Evolutionary conservation across 140 eudicot genomes (phyloP).

Genomic region (Ambrosia hybrid): DNA sequence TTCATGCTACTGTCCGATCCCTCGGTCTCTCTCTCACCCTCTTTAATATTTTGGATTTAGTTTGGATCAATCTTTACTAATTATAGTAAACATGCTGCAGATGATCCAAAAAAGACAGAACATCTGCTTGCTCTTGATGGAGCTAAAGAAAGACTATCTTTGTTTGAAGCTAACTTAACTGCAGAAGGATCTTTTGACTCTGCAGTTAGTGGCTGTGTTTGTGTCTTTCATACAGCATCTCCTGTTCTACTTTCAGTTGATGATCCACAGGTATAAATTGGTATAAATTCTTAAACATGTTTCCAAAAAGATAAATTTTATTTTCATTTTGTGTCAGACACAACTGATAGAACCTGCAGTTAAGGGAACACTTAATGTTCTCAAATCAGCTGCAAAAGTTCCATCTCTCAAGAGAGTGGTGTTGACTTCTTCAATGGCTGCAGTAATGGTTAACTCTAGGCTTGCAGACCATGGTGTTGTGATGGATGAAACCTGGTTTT

Average conservation of each 20-base stretch:
- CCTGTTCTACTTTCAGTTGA: slow-evolving; percentile 29
- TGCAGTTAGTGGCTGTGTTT: slow-evolving; percentile 5
- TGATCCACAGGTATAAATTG: slow-evolving; percentile 21
- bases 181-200: slow-evolving; percentile 19
- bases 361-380: slow-evolving; percentile 52
- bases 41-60: too few relatives aligned
- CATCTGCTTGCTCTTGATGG: too few relatives aligned
- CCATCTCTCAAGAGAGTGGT: slow-evolving; percentile 42
- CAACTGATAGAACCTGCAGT: slow-evolving; percentile 51
- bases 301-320: too few relatives aligned
- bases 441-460: slow-evolving; percentile 13
- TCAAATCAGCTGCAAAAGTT: slow-evolving; percentile 40
- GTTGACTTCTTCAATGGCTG: slow-evolving; percentile 45
- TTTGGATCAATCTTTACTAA: too few relatives aligned
- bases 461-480: slow-evolving; percentile 30
- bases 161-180: too few relatives aligned
- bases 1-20: background rate
- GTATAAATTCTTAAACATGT: too few relatives aligned
- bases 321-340: slow-evolving; percentile 9
- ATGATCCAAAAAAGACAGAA: too few relatives aligned
- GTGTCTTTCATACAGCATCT: slow-evolving; percentile 50
- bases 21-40: background rate
- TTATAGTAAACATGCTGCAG: too few relatives aligned
- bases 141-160: too few relatives aligned
- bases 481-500: slow-evolving; percentile 55